Percentiles rank a stretch among this genome's conserved stretches.
Conservation (phyloP, 441 rosid genomes). For the Mallotus repandus region DNA sequence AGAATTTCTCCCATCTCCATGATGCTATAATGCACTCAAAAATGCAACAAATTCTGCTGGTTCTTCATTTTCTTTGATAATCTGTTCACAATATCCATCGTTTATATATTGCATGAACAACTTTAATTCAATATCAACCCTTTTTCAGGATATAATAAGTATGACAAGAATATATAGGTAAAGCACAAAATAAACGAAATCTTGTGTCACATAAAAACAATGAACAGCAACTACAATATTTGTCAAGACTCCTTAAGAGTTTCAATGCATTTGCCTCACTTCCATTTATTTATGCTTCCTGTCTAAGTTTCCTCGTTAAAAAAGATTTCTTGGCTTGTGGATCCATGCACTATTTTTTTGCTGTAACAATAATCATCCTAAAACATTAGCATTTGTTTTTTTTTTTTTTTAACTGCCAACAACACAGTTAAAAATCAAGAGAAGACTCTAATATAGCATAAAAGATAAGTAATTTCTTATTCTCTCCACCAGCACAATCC, state of each 20-base stretch:
- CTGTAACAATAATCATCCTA: background rate
- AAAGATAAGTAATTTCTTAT: too few species aligned
- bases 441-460: background rate
- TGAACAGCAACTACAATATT: too few species aligned
- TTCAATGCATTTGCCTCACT: background rate
- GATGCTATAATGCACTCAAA: conserved; percentile 44
- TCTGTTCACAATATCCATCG: conserved; percentile 36
- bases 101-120: background rate
- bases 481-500: too few species aligned
- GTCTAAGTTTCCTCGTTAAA: background rate
- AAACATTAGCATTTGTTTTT: background rate
- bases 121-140: background rate
- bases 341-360: background rate
- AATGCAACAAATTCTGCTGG: conserved; percentile 66
- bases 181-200: background rate
- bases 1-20: conserved; percentile 21
- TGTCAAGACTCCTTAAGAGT: too few species aligned
- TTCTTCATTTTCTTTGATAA: conserved; percentile 79
- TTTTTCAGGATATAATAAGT: too few species aligned
- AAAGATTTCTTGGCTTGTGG: background rate
- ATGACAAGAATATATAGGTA: background rate
- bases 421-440: background rate
- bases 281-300: background rate
- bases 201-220: too few species aligned
- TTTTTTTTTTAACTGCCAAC: background rate